Conservation (phyloP, 2,329 filamentous ascomycete species). For the Colletotrichum acutatum region DNA sequence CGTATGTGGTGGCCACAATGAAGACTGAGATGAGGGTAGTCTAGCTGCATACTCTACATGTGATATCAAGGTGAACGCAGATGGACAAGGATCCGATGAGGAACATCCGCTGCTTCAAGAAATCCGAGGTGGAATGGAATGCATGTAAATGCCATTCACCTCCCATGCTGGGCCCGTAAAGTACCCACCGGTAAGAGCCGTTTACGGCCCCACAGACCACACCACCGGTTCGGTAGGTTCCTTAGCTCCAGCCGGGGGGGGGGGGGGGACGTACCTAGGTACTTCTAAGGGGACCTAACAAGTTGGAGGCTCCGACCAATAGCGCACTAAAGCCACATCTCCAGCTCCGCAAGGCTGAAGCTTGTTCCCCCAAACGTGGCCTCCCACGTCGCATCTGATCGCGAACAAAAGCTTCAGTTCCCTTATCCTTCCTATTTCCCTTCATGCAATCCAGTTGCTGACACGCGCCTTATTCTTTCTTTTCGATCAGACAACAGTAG, state of each 20-base stretch:
- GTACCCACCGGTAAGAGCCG: not conserved
- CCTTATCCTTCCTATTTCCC: not conserved
- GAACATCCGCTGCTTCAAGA: not conserved
- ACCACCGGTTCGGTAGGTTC: conserved; percentile 8
- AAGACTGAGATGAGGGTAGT: not conserved
- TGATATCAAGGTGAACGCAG: not conserved
- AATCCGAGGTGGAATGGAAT: not conserved
- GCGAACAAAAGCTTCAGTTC: conserved; percentile 10
- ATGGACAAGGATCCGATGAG: too few relatives aligned
- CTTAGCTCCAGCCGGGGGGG: not conserved
- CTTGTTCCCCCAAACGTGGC: conserved; percentile 27
- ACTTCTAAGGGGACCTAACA: not conserved
- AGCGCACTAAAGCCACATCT: conserved; percentile 27
- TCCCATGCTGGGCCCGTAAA: not conserved
- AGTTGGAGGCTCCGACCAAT: conserved; percentile 11
- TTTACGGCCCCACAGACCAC: not conserved
- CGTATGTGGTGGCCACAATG: not conserved
- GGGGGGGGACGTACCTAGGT: not conserved
- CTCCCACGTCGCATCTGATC: conserved; percentile 11
- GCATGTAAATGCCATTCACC: not conserved
- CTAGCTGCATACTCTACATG: not conserved
- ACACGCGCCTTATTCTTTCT: not conserved
- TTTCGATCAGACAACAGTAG: not conserved
- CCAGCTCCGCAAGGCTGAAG: conserved; percentile 33
- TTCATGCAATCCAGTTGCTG: conserved; percentile 19